Evolutionary conservation across 2,329 filamentous ascomycete genomes (phyloP).

Genomic region (Fusarium solani-melongenae): DNA sequence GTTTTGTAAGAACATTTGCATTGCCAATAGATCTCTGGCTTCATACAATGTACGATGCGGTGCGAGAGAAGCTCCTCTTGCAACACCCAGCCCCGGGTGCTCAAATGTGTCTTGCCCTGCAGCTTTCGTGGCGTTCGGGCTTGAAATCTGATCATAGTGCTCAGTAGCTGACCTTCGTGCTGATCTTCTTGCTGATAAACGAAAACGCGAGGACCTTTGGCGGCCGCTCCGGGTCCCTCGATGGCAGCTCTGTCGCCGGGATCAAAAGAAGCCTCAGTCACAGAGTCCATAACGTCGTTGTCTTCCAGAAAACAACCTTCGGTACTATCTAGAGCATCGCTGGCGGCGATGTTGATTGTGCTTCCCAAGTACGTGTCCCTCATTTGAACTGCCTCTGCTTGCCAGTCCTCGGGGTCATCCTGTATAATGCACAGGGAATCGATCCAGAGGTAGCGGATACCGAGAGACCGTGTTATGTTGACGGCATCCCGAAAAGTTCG

Average conservation of each 20-base stretch:
- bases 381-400: background rate
- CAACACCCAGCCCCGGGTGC: conserved; percentile 5
- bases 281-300: background rate
- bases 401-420: background rate
- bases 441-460: background rate
- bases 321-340: conserved; percentile 2
- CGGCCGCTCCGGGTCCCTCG: no score
- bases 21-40: conserved; percentile 17
- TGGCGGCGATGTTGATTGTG: conserved; percentile 15
- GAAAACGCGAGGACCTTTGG: background rate
- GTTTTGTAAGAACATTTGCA: background rate
- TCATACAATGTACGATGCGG: conserved; percentile 14
- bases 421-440: background rate
- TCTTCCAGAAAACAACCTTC: conserved; percentile 2
- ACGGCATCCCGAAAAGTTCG: background rate
- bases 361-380: background rate
- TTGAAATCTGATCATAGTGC: background rate
- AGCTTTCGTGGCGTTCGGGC: background rate
- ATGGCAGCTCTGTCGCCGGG: background rate
- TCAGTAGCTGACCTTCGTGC: background rate
- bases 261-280: background rate
- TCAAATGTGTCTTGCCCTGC: background rate
- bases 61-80: conserved; percentile 12
- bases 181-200: background rate
- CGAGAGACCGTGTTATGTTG: background rate